phyloP scores from a whole-genome alignment of 73 alveolate species.

The Paraurostyla sp. region DNA sequence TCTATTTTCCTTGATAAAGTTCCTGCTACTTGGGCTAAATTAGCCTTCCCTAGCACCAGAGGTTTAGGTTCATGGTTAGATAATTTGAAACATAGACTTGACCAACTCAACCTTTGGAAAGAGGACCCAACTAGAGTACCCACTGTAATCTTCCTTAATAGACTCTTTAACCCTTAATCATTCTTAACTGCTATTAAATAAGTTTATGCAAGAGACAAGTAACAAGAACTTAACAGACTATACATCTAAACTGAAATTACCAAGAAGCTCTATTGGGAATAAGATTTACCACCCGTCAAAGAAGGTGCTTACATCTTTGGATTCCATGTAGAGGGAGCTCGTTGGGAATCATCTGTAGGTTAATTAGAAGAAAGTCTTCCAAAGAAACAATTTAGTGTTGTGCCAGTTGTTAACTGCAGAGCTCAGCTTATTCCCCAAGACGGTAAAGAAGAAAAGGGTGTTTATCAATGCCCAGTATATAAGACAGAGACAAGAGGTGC shows the following conservation, averaged over 20 bases:
- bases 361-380: conserved; percentile 98
- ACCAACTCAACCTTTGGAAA: conserved; percentile 94
- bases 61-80: conserved; percentile 98
- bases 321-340: conserved; percentile 97
- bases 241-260: conserved; percentile 98
- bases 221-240: conserved; percentile 96
- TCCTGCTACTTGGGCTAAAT: conserved; percentile 97
- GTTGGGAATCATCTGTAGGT: conserved; percentile 98
- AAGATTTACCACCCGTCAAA: conserved; percentile 93
- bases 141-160: conserved; percentile 95
- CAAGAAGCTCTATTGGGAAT: conserved; percentile 95
- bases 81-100: conserved; percentile 95
- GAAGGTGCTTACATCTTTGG: conserved; percentile 96
- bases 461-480: conserved; percentile 97
- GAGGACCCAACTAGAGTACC: conserved; percentile 95
- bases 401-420: conserved; percentile 99
- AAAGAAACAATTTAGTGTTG: conserved; percentile 98
- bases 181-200: conserved; percentile 99
- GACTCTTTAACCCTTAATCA: conserved; percentile 99
- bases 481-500: conserved; percentile 97
- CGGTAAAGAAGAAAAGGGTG: conserved; percentile 85
- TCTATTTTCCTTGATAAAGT: conserved; percentile 93
- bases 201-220: conserved; percentile 96
- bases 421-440: conserved; percentile 88
- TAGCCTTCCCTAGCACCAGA: conserved; percentile 98